Percentiles rank a stretch among this genome's conserved stretches.
Evolutionary conservation across 2,329 filamentous ascomycete genomes (phyloP).

Genomic region (Nigrograna mackinnonii): DNA sequence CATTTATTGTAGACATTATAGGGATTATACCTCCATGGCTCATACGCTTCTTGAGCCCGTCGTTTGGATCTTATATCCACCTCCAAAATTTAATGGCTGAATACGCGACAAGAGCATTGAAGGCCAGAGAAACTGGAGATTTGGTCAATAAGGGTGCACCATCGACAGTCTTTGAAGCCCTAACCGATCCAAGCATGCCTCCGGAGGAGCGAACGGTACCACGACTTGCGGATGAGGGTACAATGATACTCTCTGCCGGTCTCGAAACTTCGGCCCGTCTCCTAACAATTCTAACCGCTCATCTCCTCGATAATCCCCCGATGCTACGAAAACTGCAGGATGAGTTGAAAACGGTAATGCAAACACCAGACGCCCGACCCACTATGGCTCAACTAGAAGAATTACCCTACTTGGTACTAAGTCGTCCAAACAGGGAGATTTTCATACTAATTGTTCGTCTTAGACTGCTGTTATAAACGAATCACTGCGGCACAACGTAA

Average conservation of each 20-base stretch:
- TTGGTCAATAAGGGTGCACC: too few relatives aligned
- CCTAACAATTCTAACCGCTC: conserved; percentile 14
- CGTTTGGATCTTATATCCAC: too few relatives aligned
- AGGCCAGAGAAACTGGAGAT: too few relatives aligned
- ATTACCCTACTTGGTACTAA: conserved; percentile 21
- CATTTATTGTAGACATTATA: too few relatives aligned
- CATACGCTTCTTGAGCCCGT: too few relatives aligned
- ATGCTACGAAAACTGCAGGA: conserved; percentile 11
- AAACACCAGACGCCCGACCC: conserved; percentile 2
- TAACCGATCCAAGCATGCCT: background rate
- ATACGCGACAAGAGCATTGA: too few relatives aligned
- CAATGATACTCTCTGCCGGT: conserved; percentile 13
- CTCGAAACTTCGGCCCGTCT: conserved; percentile 12
- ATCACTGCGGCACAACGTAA: conserved; percentile 15
- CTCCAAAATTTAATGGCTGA: too few relatives aligned
- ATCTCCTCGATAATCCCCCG: conserved; percentile 21
- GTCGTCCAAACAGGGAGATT: conserved; percentile 22
- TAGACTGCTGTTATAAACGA: too few relatives aligned
- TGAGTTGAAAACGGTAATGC: conserved; percentile 18
- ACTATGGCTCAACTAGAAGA: too few relatives aligned
- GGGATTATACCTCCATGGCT: too few relatives aligned
- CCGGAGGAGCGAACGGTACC: background rate
- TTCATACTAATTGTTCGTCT: too few relatives aligned
- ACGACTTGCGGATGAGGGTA: conserved; percentile 12
- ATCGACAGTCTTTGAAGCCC: too few relatives aligned